Evolutionary conservation across 352 stramenopile species (phyloP), one percentile per base, ranked within the genome.

Genomic region (Pythium folliculosum): DNA sequence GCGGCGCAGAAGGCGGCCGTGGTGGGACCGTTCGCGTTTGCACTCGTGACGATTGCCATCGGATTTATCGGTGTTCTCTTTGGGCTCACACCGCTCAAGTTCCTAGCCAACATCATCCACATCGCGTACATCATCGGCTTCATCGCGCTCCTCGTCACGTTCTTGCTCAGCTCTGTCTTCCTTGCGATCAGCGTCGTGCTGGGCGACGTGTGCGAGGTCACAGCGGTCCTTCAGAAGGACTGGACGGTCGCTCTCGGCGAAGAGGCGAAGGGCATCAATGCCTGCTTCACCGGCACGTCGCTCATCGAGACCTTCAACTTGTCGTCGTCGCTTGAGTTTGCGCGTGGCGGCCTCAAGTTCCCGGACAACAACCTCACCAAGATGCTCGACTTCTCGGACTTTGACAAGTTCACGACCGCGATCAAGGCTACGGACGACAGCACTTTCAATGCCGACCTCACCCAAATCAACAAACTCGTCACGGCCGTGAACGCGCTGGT

Each of bases 41-140:
- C 75, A 0, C 60, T 92, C 2, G 68, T 81, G 16, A 72, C 85
- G n/a, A 68, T 92, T 37, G 76, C 45, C 16, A 65, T 89, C 5
- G 84, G 84, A 0, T 72, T 90, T n/a, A 61, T 92, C 17, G 84
- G 84, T 6, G 71, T 92, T 21, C 71, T 92, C 37, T 88, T 90
- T 30, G 84, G 81, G 0, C 67, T 89, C 32, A 92, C 81, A 23
- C 78, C 80, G 1, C 61, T 86, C 32, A 88, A 89, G 53, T 71
- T 73, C 25, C 58, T 92, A 10, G 82, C 80, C 44, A 84, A 88
- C 62, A 76, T 92, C 68, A 89, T 92, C 69, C 81, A 92, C 69
- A 69, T 92, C 60, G 82, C 81, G 17, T 92, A 89, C 67, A 75
- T 89, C 53, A 65, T 92, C 27, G 84, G 81, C 9, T 90, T 90